A percentile compares a stretch with the other conserved stretches of the same genome.
These are phyloP conservation scores for Penicillium sp. DNA, from an alignment of 2,329 filamentous ascomycete genomes.

Conservation along the genomic window DNA sequence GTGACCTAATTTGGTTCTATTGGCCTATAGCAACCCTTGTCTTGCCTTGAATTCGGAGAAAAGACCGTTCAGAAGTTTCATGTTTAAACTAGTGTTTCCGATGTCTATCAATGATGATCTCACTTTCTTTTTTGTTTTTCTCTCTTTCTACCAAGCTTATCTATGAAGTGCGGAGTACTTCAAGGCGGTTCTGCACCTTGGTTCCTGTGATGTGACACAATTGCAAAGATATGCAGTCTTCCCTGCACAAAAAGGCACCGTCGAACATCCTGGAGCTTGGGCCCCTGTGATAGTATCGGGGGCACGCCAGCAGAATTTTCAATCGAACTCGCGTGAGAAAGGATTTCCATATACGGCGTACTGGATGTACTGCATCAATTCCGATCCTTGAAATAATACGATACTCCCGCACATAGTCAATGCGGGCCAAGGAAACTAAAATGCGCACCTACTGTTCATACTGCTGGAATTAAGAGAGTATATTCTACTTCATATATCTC, in stretches of 20 bases:
- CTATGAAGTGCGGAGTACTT: background rate
- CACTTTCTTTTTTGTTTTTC: background rate
- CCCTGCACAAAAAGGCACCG: constrained; percentile 4
- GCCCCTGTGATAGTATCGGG: constrained; percentile 12
- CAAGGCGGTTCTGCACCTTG: background rate
- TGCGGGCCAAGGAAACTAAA: background rate
- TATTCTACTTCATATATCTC: background rate
- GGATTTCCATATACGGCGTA: background rate
- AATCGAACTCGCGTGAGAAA: constrained; percentile 15
- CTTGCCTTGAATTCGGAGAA: background rate
- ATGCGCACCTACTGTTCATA: background rate
- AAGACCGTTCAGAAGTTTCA: constrained; percentile 10
- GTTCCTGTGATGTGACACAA: constrained; percentile 22
- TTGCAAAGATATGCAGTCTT: constrained; percentile 4
- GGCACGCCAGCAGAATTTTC: constrained; percentile 6
- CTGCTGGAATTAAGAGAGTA: background rate
- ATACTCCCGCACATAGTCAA: background rate
- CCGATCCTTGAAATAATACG: background rate
- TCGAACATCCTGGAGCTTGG: constrained; percentile 9
- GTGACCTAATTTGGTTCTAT: background rate
- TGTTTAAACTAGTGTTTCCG: constrained; percentile 5
- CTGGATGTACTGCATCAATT: constrained; percentile 7
- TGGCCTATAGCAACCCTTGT: background rate
- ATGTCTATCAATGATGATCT: constrained; percentile 4
- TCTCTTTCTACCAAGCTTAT: background rate